Conservation (phyloP, 345 rosid genomes). For the Toxicodendron radicans region DNA sequence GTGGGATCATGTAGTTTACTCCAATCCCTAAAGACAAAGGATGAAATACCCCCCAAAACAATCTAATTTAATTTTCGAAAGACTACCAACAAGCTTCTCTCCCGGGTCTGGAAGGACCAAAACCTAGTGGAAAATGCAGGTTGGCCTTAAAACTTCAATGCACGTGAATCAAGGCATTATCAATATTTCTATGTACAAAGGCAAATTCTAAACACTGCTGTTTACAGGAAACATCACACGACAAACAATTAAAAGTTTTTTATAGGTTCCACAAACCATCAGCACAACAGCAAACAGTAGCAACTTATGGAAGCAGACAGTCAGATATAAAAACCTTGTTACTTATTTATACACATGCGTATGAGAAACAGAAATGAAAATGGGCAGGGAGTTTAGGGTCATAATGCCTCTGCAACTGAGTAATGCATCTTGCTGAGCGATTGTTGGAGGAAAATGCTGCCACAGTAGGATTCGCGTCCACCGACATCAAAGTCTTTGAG, state of each 20-base stretch:
- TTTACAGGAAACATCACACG: not conserved
- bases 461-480: conserved; percentile 54
- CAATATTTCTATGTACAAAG: not conserved
- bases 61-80: too few species aligned
- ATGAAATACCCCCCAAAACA: not conserved
- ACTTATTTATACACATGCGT: conserved; percentile 41
- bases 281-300: not conserved
- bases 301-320: not conserved
- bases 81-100: too few species aligned
- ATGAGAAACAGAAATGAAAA: not conserved
- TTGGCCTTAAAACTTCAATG: not conserved
- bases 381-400: conserved; percentile 17
- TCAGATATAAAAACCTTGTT: not conserved
- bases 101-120: too few species aligned
- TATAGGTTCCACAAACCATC: not conserved
- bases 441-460: conserved; percentile 56
- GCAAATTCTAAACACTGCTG: not conserved
- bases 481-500: conserved; percentile 33
- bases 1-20: too few species aligned
- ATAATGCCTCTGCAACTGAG: conserved; percentile 58
- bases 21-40: not conserved
- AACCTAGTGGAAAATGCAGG: not conserved
- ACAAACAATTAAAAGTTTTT: not conserved
- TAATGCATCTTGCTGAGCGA: conserved; percentile 43
- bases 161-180: not conserved